These are phyloP conservation scores for Sesbania bispinosa DNA, from an alignment of 306 rosid genomes.

Conservation along the genomic window DNA sequence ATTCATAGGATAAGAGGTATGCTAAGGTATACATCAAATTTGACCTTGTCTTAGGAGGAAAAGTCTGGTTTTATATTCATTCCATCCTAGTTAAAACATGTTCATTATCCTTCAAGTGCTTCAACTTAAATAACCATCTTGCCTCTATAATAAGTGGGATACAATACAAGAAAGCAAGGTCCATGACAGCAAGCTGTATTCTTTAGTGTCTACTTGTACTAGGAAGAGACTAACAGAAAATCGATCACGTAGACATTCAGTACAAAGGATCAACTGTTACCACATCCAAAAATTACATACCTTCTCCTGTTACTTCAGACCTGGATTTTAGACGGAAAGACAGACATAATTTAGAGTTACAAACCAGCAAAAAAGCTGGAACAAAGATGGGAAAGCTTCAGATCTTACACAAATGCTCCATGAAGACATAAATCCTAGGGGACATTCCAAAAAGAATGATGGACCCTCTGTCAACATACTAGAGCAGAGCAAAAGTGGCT, in stretches of 20 bases:
- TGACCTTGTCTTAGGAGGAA: neutral
- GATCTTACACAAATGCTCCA: conserved; percentile 15
- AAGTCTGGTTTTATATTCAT: neutral
- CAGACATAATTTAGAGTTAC: conserved; percentile 27
- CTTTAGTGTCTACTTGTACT: no score
- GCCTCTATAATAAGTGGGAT: neutral
- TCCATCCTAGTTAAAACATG: neutral
- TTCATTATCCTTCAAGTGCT: neutral
- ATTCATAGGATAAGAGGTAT: neutral
- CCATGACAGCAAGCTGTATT: no score
- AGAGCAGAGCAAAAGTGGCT: conserved; percentile 7
- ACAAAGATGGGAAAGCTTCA: conserved; percentile 27
- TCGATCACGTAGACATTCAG: no score
- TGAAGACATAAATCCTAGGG: conserved; percentile 13
- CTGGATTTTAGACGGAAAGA: conserved; percentile 21
- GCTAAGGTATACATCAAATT: neutral
- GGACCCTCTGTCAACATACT: neutral
- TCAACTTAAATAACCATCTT: neutral
- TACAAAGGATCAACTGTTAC: no score
- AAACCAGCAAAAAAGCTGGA: conserved; percentile 43
- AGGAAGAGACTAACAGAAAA: no score
- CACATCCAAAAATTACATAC: no score
- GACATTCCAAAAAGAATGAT: neutral
- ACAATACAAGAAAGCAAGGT: no score
- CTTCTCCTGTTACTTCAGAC: neutral